Conservation (phyloP, 2,329 filamentous ascomycete genomes). For the Microsporum audouinii region DNA sequence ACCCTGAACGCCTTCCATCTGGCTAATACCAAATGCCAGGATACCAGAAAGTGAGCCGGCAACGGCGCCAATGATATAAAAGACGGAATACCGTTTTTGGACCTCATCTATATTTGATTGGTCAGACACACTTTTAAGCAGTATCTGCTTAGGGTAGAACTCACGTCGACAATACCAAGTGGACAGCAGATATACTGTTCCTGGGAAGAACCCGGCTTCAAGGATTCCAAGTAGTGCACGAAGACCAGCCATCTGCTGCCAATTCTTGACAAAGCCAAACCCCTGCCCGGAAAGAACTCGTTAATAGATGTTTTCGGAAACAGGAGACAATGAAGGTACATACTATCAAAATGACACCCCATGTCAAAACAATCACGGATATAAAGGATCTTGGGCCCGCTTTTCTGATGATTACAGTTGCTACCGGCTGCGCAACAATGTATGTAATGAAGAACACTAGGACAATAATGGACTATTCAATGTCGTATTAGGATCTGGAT, state of each 20-base stretch:
- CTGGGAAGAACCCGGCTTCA: constrained; percentile 58
- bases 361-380: constrained; percentile 15
- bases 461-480: constrained; percentile 47
- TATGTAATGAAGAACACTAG: constrained; percentile 66
- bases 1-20: constrained; percentile 34
- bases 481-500: neutral
- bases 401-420: constrained; percentile 55
- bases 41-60: constrained; percentile 40
- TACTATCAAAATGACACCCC: constrained; percentile 19
- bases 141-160: neutral
- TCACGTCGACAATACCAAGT: constrained; percentile 52
- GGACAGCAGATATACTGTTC: constrained; percentile 59
- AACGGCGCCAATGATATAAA: constrained; percentile 41
- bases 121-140: neutral
- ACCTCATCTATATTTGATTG: constrained; percentile 19
- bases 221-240: constrained; percentile 47
- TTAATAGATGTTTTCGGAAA: neutral
- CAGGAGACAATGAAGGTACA: neutral
- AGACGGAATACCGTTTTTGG: constrained; percentile 34
- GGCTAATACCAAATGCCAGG: constrained; percentile 32
- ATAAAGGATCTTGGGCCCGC: constrained; percentile 39
- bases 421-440: constrained; percentile 58
- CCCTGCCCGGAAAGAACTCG: constrained; percentile 6
- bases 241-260: constrained; percentile 19
- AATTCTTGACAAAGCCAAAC: constrained; percentile 21